Evolutionary conservation across 1,284 basidiomycete species (phyloP).

Genomic region (Blastosporella zonata): DNA sequence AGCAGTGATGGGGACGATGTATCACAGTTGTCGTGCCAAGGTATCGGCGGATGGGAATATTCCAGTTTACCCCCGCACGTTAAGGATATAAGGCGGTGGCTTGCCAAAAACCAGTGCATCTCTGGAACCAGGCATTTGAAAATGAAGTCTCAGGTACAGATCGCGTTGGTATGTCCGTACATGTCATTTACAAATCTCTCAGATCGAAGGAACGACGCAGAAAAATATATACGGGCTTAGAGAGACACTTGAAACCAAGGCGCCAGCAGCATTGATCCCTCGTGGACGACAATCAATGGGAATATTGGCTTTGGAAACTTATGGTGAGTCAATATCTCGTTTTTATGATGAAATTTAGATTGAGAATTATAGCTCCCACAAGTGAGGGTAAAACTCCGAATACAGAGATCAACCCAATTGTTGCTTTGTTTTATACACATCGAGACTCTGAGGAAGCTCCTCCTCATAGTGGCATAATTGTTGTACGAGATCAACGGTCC

Average conservation of each 20-base stretch:
- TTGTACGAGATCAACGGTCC: slow-evolving; percentile 42
- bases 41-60: slow-evolving; percentile 76
- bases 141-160: slow-evolving; percentile 51
- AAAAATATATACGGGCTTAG: slow-evolving; percentile 67
- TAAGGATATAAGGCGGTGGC: slow-evolving; percentile 51
- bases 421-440: slow-evolving; percentile 52
- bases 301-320: slow-evolving; percentile 79
- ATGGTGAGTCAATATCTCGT: slow-evolving; percentile 51
- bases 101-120: slow-evolving; percentile 28
- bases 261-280: slow-evolving; percentile 33
- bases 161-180: neutral
- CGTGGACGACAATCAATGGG: slow-evolving; percentile 80
- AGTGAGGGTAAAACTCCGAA: slow-evolving; percentile 66
- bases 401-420: slow-evolving; percentile 68
- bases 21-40: slow-evolving; percentile 19
- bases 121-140: slow-evolving; percentile 22
- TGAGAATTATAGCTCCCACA: slow-evolving; percentile 50
- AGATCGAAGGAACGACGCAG: slow-evolving; percentile 83
- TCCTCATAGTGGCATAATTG: slow-evolving; percentile 57
- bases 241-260: slow-evolving; percentile 42
- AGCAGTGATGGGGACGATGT: slow-evolving; percentile 6
- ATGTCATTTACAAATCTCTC: neutral
- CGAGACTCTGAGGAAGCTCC: slow-evolving; percentile 28
- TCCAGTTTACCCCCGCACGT: slow-evolving; percentile 60
- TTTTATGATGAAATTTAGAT: slow-evolving; percentile 1